Evolutionary conservation across 495 filamentous ascomycete species (phyloP), one percentile per base, ranked within the genome.

Genomic region (Parathielavia appendiculata): DNA sequence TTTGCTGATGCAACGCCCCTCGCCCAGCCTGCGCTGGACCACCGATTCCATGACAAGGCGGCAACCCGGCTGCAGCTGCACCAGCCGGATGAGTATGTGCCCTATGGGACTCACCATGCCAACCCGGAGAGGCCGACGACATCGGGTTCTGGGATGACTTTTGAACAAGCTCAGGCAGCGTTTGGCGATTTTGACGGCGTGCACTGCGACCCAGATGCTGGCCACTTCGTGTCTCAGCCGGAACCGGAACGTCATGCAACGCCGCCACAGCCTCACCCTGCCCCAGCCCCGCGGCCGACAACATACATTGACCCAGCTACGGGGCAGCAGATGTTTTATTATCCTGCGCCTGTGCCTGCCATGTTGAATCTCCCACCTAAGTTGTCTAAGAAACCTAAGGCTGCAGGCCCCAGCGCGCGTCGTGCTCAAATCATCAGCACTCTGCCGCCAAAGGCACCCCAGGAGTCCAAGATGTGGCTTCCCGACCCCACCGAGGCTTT

Each of bases 171-270:
- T 1, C 75, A 79, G 66, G 73, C 75, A 36, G 78, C 93, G 22
- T 98, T 97, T 76, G 82, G 80, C 11, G 90, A 96, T 69, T 98
- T 98, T 66, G 93, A 97, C 75, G 93, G 93, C 52, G 91, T 91
- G 13, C 92, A 98, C 72, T 92, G 83, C 67, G 75, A 83, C 30
- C 80, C 77, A n/a, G 75, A 79, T 20, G 53, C 63, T 8, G 66
- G 65, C 34, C 64, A 69, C 2, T 69, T 74, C 46, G 64, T 65
- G 13, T 63, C 62, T 11, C 62, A 56, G 1, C 52, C 58, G 43
- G 54, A 51, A 10, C 58, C 57, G 19, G 30, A 65, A 4, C 47
- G 40, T 23, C 48, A 53, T 0, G 56, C 48, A 8, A 57, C 62
- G 43, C 67, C 73, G 11, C 72, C 70, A 10, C 76, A 13, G n/a